Percentiles rank a stretch among this genome's conserved stretches.
Conservation (phyloP, 352 stramenopile species). For the Globisporangium cederbergense region DNA sequence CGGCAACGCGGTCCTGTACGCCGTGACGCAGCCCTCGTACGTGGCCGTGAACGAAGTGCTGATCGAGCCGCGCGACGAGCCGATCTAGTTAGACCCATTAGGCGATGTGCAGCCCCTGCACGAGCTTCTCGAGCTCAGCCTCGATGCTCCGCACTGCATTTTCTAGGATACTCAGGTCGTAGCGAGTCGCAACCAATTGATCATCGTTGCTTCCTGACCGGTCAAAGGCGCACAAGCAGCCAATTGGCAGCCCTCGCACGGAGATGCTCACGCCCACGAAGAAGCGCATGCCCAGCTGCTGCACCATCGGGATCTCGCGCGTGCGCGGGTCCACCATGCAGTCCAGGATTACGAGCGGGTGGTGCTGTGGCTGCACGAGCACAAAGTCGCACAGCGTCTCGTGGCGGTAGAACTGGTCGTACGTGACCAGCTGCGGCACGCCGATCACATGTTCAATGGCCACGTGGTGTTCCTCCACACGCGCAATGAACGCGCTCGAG, state of each 20-base stretch:
- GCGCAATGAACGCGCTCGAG: slow-evolving; percentile 45
- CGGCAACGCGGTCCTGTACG: slow-evolving; percentile 83
- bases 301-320: slow-evolving; percentile 50
- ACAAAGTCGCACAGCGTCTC: slow-evolving; percentile 63
- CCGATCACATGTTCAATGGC: slow-evolving; percentile 50
- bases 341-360: slow-evolving; percentile 46
- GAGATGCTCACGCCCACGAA: slow-evolving; percentile 48
- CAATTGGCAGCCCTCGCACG: slow-evolving; percentile 50
- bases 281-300: slow-evolving; percentile 46
- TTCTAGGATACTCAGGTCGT: slow-evolving; percentile 37
- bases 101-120: slow-evolving; percentile 37
- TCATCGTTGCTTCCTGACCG: slow-evolving; percentile 25
- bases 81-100: slow-evolving; percentile 34
- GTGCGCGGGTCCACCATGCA: slow-evolving; percentile 45
- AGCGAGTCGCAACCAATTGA: slow-evolving; percentile 13
- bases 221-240: slow-evolving; percentile 51
- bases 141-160: slow-evolving; percentile 43
- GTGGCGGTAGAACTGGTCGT: slow-evolving; percentile 32
- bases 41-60: slow-evolving; percentile 90
- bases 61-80: slow-evolving; percentile 88
- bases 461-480: slow-evolving; percentile 44
- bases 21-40: slow-evolving; percentile 80
- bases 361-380: slow-evolving; percentile 34
- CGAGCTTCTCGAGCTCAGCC: slow-evolving; percentile 39
- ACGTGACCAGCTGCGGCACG: slow-evolving; percentile 23